Conservation (phyloP, 176 grass and related monocot genomes). For the Raddia distichophylla region DNA sequence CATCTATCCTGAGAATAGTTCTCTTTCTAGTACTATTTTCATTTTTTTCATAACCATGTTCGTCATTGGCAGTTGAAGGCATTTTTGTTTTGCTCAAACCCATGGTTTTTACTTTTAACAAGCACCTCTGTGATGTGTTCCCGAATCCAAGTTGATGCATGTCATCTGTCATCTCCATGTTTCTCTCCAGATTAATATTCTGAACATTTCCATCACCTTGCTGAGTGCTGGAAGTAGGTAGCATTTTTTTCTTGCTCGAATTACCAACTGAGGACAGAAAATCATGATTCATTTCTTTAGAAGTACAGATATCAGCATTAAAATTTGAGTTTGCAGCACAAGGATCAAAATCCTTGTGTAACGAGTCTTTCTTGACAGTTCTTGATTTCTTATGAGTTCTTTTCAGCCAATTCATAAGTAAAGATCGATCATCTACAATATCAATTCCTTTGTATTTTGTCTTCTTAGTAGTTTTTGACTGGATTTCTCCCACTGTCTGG, state of each 20-base stretch:
- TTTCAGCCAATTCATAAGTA: slow-evolving; percentile 67
- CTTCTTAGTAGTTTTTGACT: slow-evolving; percentile 26
- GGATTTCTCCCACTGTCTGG: slow-evolving; percentile 38
- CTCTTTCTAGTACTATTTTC: not conserved
- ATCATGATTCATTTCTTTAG: slow-evolving; percentile 8
- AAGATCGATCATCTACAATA: slow-evolving; percentile 60
- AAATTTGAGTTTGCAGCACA: slow-evolving; percentile 40
- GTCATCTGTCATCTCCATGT: slow-evolving; percentile 31
- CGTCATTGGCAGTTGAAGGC: not conserved
- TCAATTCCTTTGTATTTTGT: slow-evolving; percentile 44
- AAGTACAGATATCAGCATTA: slow-evolving; percentile 25
- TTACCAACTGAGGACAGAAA: slow-evolving; percentile 26
- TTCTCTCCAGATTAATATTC: slow-evolving; percentile 26
- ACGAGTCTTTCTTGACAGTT: slow-evolving; percentile 38
- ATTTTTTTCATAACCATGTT: slow-evolving; percentile 10
- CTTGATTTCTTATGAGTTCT: slow-evolving; percentile 54
- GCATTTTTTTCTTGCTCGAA: slow-evolving; percentile 44
- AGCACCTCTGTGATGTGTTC: slow-evolving; percentile 32
- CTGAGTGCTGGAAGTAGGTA: slow-evolving; percentile 13
- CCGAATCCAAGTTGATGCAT: slow-evolving; percentile 2
- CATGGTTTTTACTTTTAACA: slow-evolving; percentile 30
- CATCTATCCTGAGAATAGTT: slow-evolving; percentile 26
- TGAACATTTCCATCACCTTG: slow-evolving; percentile 23
- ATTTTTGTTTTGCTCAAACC: slow-evolving; percentile 39
- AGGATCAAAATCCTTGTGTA: slow-evolving; percentile 48